phyloP scores from a whole-genome alignment of 495 filamentous ascomycete genomes.

The Penicillium verhagenii region DNA sequence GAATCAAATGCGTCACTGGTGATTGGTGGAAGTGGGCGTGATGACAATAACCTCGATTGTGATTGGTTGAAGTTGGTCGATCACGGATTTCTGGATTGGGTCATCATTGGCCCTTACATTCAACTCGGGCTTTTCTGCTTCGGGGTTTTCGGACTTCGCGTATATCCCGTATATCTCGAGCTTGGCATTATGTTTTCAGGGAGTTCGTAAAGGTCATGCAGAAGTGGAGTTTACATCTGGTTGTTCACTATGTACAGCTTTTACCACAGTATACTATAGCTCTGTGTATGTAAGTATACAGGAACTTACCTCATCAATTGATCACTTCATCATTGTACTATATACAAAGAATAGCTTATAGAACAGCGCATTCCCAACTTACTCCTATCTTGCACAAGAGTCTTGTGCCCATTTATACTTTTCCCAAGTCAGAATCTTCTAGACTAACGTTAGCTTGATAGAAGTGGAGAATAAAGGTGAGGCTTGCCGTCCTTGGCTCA shows the following conservation, averaged over 20 bases:
- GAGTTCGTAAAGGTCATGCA: no score
- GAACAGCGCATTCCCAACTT: no score
- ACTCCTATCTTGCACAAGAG: no score
- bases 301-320: no score
- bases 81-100: not conserved
- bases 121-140: not conserved
- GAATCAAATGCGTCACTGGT: not conserved
- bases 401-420: no score
- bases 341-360: no score
- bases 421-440: not conserved
- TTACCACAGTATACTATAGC: no score
- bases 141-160: not conserved
- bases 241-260: no score
- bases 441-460: not conserved
- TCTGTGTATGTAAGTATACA: no score
- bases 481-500: not conserved
- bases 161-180: not conserved
- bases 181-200: no score
- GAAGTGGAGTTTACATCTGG: no score
- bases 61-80: not conserved
- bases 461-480: not conserved
- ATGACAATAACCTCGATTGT: slow-evolving; percentile 4
- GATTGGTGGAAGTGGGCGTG: not conserved
- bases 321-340: no score
- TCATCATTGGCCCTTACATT: not conserved